Percentiles rank a stretch among this genome's conserved stretches.
Conservation (phyloP, 371 early-diverging fungal species). For the Sporodiniella umbellata region DNA sequence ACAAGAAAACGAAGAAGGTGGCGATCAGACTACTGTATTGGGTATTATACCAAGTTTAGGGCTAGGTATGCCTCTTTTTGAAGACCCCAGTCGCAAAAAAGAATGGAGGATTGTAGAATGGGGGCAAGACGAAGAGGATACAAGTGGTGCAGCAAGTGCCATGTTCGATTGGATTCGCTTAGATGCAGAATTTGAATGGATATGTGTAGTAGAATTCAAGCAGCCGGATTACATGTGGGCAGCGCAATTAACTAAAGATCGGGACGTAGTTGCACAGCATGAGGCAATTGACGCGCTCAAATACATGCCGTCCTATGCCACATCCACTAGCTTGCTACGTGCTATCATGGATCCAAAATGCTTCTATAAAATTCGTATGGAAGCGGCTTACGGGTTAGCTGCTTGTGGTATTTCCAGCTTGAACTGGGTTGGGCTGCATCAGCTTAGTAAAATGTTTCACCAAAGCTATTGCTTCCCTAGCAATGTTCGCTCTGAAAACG, state of each 20-base stretch:
- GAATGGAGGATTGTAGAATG: slow-evolving; percentile 80
- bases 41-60: slow-evolving; percentile 56
- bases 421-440: slow-evolving; percentile 72
- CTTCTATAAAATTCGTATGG: slow-evolving; percentile 91
- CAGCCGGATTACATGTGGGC: slow-evolving; percentile 98
- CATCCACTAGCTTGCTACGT: slow-evolving; percentile 72
- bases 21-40: slow-evolving; percentile 40
- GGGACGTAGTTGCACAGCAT: slow-evolving; percentile 94
- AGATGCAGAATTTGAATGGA: slow-evolving; percentile 95
- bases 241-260: slow-evolving; percentile 89
- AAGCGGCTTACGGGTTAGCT: slow-evolving; percentile 87
- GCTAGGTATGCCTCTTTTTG: slow-evolving; percentile 69
- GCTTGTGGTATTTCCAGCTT: slow-evolving; percentile 56
- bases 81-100: slow-evolving; percentile 63
- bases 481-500: slow-evolving; percentile 6
- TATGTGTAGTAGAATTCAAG: slow-evolving; percentile 81
- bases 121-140: slow-evolving; percentile 73
- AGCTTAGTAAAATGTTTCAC: slow-evolving; percentile 73
- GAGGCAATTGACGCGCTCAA: slow-evolving; percentile 80
- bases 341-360: slow-evolving; percentile 80
- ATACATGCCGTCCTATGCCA: slow-evolving; percentile 63
- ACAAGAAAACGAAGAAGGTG: slow-evolving; percentile 55
- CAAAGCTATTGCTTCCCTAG: slow-evolving; percentile 68
- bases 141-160: slow-evolving; percentile 63
- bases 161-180: slow-evolving; percentile 97